Base-by-base conservation (phyloP, 495 filamentous ascomycete genomes). In the Trichocladium uniseriatum region DNA sequence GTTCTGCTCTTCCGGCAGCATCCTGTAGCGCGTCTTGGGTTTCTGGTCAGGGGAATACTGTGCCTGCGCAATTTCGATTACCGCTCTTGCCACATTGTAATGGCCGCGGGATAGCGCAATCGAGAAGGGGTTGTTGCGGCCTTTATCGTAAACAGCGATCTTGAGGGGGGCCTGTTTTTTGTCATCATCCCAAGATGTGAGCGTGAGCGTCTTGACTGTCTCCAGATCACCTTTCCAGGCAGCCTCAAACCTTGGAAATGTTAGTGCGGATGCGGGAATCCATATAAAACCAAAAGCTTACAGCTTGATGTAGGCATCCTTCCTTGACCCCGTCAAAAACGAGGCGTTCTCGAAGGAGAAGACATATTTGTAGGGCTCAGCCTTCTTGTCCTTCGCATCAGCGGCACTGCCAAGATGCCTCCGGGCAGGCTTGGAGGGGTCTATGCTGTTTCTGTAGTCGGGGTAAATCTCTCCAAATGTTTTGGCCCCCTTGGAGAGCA, bases 51-150 rank as follows among this genome's bases (percentile, higher is more conserved):
- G 71, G 15, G 76, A 67, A 58, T 82, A 87, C 57, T 92, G 87
- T 0, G 75, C 77, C 11, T 75, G 64, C 1, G 72, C 69, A 49
- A 92, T 89, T 40, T 79, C 74, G 5, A 91, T 57, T 16, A 90
- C 79, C 10, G 69, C 69, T 53, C 70, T 79, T 10, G 84, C 83
- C 14, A 78, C 65, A 3, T 76, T 68, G 31, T 72, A 59, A 53
- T 91, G 80, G 0, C 79, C 79, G 9, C 79, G 72, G 14, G 79
- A 55, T 19, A 87, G 68, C 1, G 84, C 79, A 34, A 91, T 68
- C 3, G 75, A 74, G 51, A 90, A 83, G 0, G 84, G 79, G 39
- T 60, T 69, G 38, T 69, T 63, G 10, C 32, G 11, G 2, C 56
- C 51, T 0, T 39, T 20, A 53, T 85, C 83, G 2, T 53, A 40